Evolutionary conservation across 2,329 filamentous ascomycete genomes (phyloP), one percentile per base, ranked within the genome.

Genomic region (Aspergillus vadensis): DNA sequence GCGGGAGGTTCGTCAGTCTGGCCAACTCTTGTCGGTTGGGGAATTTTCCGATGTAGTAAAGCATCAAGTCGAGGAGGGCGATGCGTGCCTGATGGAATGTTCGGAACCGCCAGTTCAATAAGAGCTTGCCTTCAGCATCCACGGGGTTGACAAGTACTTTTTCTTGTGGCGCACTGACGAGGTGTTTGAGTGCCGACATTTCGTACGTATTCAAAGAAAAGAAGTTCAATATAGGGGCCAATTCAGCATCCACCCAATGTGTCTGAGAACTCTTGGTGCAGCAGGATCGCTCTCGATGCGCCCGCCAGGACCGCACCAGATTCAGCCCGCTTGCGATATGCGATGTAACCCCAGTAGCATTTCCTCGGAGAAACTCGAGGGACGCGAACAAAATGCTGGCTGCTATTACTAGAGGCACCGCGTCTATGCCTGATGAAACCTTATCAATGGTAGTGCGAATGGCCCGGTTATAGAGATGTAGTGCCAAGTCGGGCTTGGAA

Each of bases 321-420:
- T 59, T 63, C n/a, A 67, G 63, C 3, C 65, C 65, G 23, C 41
- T 58, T 4, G 30, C 39, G 27, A 67, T 60, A 30, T 68, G 66
- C 1, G 44, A 52, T 8, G 61, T 67, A 2, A 70, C 70, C 8
- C 70, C 68, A 47, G 69, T 63, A 23, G 68, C 63, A 63, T 74
- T 70, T 4, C 67, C 63, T 27, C 69, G 68, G 23, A 74, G 66
- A 25, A 71, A 70, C 60, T 90, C 86, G 63, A 89, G 89, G 71
- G 85, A 88, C n/a, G 86, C 85, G 52, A 90, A 79, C 39, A 90
- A 76, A 38, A 90, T 84, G 55, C 82, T 87, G 15, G 85, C 83
- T 80, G 89, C 88, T n/a, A 63, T 58, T 4, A 64, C 27, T 2
- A 65, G 15, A 0, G 62, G 59, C 2, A 89, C 63, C n/a, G 79